Conservation (phyloP, 345 rosid species). For the Gossypium herbaceum region DNA sequence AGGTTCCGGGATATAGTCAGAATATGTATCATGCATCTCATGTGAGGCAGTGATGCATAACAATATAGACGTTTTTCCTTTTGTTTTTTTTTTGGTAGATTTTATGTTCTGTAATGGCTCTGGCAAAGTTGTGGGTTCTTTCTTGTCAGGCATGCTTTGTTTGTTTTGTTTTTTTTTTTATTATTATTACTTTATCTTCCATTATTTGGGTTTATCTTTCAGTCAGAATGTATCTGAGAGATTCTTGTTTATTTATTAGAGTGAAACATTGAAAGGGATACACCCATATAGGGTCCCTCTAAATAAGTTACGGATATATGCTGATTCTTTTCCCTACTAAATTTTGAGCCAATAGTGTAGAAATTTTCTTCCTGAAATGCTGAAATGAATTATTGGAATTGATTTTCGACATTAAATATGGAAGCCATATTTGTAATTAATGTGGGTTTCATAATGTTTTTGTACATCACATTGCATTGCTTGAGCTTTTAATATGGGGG, state of each 20-base stretch:
- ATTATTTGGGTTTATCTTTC: conserved; percentile 31
- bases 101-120: conserved; percentile 31
- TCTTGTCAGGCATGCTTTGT: conserved; percentile 40
- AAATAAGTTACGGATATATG: conserved; percentile 37
- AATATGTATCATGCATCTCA: conserved; percentile 73
- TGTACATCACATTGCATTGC: neutral
- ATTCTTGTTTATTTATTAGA: conserved; percentile 44
- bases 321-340: conserved; percentile 26
- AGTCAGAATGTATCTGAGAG: conserved; percentile 44
- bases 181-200: conserved; percentile 24
- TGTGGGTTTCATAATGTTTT: neutral
- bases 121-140: conserved; percentile 37
- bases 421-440: neutral
- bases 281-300: conserved; percentile 42
- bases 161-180: conserved; percentile 20
- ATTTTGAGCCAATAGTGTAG: conserved; percentile 15
- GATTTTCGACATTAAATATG: neutral
- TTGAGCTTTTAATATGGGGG: neutral
- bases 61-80: conserved; percentile 26
- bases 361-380: conserved; percentile 20
- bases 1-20: conserved; percentile 54
- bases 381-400: conserved; percentile 14
- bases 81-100: conserved; percentile 21
- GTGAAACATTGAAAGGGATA: conserved; percentile 38
- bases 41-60: conserved; percentile 64